These are phyloP conservation scores for Kazachstania africana DNA, from an alignment of 805 yeast species.

Conservation along the genomic window DNA sequence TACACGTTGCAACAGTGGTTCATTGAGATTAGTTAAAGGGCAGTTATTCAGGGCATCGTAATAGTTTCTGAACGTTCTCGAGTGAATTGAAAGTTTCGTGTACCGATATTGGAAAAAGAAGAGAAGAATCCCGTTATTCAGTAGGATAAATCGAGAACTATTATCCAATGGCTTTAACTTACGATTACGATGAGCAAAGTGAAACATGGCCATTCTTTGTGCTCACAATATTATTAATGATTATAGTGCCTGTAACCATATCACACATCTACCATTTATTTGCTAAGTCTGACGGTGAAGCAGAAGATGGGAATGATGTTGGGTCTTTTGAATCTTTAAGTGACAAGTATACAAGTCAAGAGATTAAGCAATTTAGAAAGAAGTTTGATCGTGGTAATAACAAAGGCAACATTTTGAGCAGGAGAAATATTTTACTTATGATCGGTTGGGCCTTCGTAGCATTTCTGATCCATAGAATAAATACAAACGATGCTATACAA, in stretches of 20 bases:
- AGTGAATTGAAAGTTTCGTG: too few species aligned
- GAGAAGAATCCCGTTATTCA: too few species aligned
- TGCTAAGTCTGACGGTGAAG: slow-evolving; percentile 4
- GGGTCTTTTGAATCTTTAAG: slow-evolving; percentile 10
- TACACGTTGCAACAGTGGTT: too few species aligned
- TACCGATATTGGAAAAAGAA: too few species aligned
- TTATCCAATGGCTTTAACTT: slow-evolving; percentile 22
- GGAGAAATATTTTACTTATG: slow-evolving; percentile 18
- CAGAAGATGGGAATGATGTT: slow-evolving; percentile 1
- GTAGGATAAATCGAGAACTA: too few species aligned
- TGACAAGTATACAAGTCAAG: slow-evolving; percentile 11
- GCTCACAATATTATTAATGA: slow-evolving; percentile 56
- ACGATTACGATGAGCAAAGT: slow-evolving; percentile 69
- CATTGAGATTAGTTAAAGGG: too few species aligned
- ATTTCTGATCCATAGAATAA: slow-evolving; percentile 26
- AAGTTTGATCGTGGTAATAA: slow-evolving; percentile 8
- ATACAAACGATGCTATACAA: slow-evolving; percentile 35
- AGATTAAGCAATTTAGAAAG: slow-evolving; percentile 14
- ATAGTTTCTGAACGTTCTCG: too few species aligned
- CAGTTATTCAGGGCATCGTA: too few species aligned
- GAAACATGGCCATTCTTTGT: slow-evolving; percentile 92
- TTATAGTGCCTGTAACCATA: slow-evolving; percentile 54
- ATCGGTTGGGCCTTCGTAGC: slow-evolving; percentile 55
- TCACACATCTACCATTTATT: slow-evolving; percentile 20
- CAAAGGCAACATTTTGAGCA: slow-evolving; percentile 12